phyloP scores from a whole-genome alignment of 345 rosid genomes.

The Gossypium ekmanianum region DNA sequence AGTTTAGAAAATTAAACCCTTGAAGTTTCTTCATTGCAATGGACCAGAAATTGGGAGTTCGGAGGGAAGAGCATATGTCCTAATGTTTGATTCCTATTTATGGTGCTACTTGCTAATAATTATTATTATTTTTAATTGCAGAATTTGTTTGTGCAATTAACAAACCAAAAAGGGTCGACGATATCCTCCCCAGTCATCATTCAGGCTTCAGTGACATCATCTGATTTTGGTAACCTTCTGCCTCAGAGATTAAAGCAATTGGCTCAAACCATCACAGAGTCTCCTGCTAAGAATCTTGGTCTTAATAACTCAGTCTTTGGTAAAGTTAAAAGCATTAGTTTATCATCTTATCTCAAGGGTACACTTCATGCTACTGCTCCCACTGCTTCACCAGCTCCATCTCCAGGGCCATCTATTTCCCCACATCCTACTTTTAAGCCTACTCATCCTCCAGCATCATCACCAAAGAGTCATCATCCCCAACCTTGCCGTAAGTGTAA shows the following conservation, averaged over 20 bases:
- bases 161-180: conserved; percentile 66
- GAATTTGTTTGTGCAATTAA: conserved; percentile 37
- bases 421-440: conserved; percentile 26
- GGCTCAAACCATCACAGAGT: conserved; percentile 49
- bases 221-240: conserved; percentile 39
- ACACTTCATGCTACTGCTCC: conserved; percentile 38
- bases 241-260: conserved; percentile 64
- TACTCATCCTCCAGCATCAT: conserved; percentile 31
- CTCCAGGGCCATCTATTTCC: conserved; percentile 38
- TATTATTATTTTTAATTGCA: background rate
- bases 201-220: conserved; percentile 47
- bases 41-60: background rate
- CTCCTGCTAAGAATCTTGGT: conserved; percentile 60
- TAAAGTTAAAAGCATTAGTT: conserved; percentile 50
- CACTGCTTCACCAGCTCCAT: conserved; percentile 42
- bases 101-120: background rate
- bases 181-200: conserved; percentile 42
- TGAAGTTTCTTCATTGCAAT: background rate
- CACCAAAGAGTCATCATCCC: conserved; percentile 21
- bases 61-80: background rate
- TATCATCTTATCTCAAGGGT: conserved; percentile 47
- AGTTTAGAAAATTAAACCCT: background rate
- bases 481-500: conserved; percentile 23
- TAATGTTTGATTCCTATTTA: background rate
- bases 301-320: conserved; percentile 73